Conservation (phyloP, 148 eudicot genomes). For the Chenopodium suecicum region DNA sequence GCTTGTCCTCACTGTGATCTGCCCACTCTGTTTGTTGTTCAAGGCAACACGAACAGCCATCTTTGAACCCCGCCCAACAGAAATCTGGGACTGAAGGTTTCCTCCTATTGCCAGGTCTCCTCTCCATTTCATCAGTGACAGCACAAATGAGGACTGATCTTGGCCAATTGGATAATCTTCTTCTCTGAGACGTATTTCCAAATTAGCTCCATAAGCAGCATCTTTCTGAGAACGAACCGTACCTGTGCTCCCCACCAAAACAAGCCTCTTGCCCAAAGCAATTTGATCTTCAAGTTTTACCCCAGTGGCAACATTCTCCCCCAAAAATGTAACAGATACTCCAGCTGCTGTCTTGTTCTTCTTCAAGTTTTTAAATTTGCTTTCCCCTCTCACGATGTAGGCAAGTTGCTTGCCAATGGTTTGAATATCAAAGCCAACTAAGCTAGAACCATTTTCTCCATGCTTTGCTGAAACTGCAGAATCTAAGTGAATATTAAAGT, state of each 20-base stretch:
- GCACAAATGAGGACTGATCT: slow-evolving; percentile 49
- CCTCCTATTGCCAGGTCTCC: slow-evolving; percentile 63
- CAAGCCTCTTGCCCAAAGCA: slow-evolving; percentile 62
- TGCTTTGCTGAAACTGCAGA: slow-evolving; percentile 82
- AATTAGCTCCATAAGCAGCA: slow-evolving; percentile 66
- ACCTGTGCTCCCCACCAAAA: slow-evolving; percentile 61
- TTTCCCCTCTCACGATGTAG: slow-evolving; percentile 72
- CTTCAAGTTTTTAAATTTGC: slow-evolving; percentile 64
- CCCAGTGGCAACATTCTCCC: slow-evolving; percentile 80
- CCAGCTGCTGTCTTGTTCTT: slow-evolving; percentile 81
- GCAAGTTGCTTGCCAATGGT: slow-evolving; percentile 77
- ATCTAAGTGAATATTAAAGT: slow-evolving; percentile 76
- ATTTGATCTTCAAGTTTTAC: slow-evolving; percentile 82
- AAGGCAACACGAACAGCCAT: slow-evolving; percentile 74
- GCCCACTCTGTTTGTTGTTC: slow-evolving; percentile 92
- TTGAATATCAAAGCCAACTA: slow-evolving; percentile 89
- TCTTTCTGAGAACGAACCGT: slow-evolving; percentile 56
- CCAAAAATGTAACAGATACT: slow-evolving; percentile 66
- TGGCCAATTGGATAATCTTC: slow-evolving; percentile 61
- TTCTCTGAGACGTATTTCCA: slow-evolving; percentile 56
- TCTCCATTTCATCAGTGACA: slow-evolving; percentile 63
- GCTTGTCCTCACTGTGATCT: slow-evolving; percentile 81
- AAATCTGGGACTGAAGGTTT: slow-evolving; percentile 65
- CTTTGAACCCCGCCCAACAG: slow-evolving; percentile 75
- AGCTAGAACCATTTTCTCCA: slow-evolving; percentile 71